Percentiles rank a stretch among this genome's conserved stretches.
These are phyloP conservation scores for Stylosanthes scabra DNA, from an alignment of 331 rosid genomes.

Conservation along the genomic window DNA sequence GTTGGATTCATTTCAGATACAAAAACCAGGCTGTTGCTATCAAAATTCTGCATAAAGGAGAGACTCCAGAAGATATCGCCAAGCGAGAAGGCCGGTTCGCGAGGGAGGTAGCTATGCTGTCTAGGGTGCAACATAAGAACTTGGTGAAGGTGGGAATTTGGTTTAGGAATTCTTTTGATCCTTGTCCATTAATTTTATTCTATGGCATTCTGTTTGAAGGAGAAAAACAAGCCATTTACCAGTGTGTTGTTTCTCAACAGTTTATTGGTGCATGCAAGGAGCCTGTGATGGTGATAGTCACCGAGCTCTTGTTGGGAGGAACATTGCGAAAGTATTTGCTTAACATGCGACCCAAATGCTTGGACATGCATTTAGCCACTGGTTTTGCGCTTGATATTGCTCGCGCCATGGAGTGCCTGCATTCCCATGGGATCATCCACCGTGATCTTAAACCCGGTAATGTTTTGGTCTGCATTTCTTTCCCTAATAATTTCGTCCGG, in stretches of 20 bases:
- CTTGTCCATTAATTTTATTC: slow-evolving; percentile 23
- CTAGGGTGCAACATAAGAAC: slow-evolving; percentile 92
- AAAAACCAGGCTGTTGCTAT: slow-evolving; percentile 88
- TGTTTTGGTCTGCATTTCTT: slow-evolving; percentile 33
- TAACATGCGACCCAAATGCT: slow-evolving; percentile 81
- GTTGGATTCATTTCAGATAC: slow-evolving; percentile 59
- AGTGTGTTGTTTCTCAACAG: slow-evolving; percentile 63
- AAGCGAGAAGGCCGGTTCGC: slow-evolving; percentile 84
- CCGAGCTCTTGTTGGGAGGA: slow-evolving; percentile 89
- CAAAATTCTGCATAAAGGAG: slow-evolving; percentile 84
- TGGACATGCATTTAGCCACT: slow-evolving; percentile 77
- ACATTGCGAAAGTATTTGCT: slow-evolving; percentile 84
- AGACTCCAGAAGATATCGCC: slow-evolving; percentile 70
- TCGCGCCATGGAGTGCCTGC: slow-evolving; percentile 94
- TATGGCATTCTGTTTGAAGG: slow-evolving; percentile 30
- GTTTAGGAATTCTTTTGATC: slow-evolving; percentile 34
- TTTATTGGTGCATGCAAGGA: slow-evolving; percentile 95
- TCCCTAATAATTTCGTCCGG: slow-evolving; percentile 1
- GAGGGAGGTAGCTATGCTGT: slow-evolving; percentile 92
- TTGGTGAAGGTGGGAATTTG: slow-evolving; percentile 78
- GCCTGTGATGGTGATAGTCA: slow-evolving; percentile 95
- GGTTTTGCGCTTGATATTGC: slow-evolving; percentile 90
- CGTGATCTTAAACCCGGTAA: slow-evolving; percentile 97
- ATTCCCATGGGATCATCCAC: slow-evolving; percentile 95
- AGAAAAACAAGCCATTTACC: slow-evolving; percentile 12